Percentiles rank a stretch among this genome's conserved stretches.
These are phyloP conservation scores for Lichina pygmaea DNA, from an alignment of 495 filamentous ascomycete genomes.

Conservation along the genomic window DNA sequence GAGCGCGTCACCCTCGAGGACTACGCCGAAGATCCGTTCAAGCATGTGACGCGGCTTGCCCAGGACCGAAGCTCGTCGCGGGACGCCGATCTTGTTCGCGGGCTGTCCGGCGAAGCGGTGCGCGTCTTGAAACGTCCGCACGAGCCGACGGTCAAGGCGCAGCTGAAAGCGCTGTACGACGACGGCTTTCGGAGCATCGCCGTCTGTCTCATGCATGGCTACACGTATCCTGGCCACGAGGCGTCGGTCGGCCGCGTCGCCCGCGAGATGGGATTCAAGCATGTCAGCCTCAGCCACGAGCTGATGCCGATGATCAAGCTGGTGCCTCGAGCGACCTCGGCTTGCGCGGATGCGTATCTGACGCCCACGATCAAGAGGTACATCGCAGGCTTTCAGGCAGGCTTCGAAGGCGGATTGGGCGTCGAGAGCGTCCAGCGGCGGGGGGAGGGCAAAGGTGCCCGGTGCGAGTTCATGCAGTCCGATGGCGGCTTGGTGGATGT, in stretches of 20 bases:
- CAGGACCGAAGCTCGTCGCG: slow-evolving; percentile 17
- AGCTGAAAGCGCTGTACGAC: slow-evolving; percentile 31
- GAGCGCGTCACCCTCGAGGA: slow-evolving; percentile 42
- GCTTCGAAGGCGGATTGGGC: slow-evolving; percentile 45
- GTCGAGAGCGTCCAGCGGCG: slow-evolving; percentile 33
- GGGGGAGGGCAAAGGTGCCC: slow-evolving; percentile 25
- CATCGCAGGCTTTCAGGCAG: slow-evolving; percentile 61
- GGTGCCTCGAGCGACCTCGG: slow-evolving; percentile 67
- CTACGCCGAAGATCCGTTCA: slow-evolving; percentile 56
- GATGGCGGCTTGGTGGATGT: slow-evolving; percentile 62
- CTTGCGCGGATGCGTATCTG: slow-evolving; percentile 86
- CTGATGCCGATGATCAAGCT: slow-evolving; percentile 91
- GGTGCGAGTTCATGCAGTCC: slow-evolving; percentile 73
- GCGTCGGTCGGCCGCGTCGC: slow-evolving; percentile 38
- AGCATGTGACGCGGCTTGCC: slow-evolving; percentile 22
- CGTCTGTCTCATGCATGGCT: slow-evolving; percentile 58
- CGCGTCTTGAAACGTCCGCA: slow-evolving; percentile 34
- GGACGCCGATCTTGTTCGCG: slow-evolving; percentile 29
- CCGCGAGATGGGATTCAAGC: slow-evolving; percentile 42
- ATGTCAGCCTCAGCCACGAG: slow-evolving; percentile 47
- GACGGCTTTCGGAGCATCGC: slow-evolving; percentile 41
- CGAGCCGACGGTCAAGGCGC: slow-evolving; percentile 20
- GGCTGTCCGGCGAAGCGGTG: slow-evolving; percentile 42
- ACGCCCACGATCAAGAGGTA: slow-evolving; percentile 93
- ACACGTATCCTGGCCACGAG: slow-evolving; percentile 57